Base-by-base conservation (phyloP, 345 rosid genomes). In the Corymbia maculata region DNA sequence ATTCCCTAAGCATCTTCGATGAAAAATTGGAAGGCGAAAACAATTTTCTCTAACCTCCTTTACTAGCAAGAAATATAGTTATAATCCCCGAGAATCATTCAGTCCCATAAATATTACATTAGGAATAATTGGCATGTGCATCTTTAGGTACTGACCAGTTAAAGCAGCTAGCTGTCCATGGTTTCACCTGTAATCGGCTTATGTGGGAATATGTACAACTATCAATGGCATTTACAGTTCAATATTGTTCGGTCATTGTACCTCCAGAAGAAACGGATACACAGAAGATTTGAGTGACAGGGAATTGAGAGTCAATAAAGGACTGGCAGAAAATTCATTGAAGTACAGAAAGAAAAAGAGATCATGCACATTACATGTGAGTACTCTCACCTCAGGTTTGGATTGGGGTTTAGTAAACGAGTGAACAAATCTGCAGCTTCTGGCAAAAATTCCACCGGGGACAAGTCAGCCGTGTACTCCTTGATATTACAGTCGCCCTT, bases 401-500 rank as follows among this genome's bases (percentile, higher is more conserved):
- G 99, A 57, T 93, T 89, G 57, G 96, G 95, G 85, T 92, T 92
- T 87, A 97, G 87, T 86, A 97, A 92, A 89, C 88, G 86, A 66
- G 95, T 92, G 89, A 97, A 94, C 61, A 97, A 93, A 88, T 97
- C 95, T 36, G 90, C 88, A 86, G 97, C 99, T 95, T 96, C 99
- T 15, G 98, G 97, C 86, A 96, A 90, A 88, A 88, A 90, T 79
- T 93, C 94, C 91, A 96, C 92, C 47, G 92, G 93, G 88, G 90
- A 95, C 32, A 97, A 95, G 90, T 96, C 93, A 84, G 91, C 88
- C 86, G 88, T 91, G 90, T 95, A 94, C 86, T 95, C 95, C 85
- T 93, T 93, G 59, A 97, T 93, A 87, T 97, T 97, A 89, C 94
- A 88, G 89, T 97, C 97, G 22, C 98, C 97, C 89, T 96, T 99